Base-by-base conservation (phyloP, 345 rosid species). In the Pelargonium nanum region DNA sequence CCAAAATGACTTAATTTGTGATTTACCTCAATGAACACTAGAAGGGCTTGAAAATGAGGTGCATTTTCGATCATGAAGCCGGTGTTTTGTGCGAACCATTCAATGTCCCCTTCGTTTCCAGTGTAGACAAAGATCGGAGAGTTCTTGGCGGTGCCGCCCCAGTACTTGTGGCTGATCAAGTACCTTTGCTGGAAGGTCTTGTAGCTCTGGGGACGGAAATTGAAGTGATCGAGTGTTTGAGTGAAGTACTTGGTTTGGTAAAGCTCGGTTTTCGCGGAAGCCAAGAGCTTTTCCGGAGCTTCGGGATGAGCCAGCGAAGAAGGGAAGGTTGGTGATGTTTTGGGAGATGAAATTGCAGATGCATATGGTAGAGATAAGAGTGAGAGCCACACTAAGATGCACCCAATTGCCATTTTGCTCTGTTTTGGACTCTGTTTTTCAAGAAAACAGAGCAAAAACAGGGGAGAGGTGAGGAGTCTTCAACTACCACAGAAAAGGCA, bases 171-270 rank as follows among this genome's bases (percentile, higher is more conserved):
- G 60, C 74, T 80, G 56, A 81, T 55, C 13, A 84, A 54, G 59
- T 84, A 84, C 20, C 80, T 68, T 16, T 81, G 80, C 45, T 82
- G 85, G 40, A 85, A 82, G 0, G 59, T 77, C 50, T 79, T 74
- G 55, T 83, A 85, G 70, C 92, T 77, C 16, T 61, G 65, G 5
- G 80, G 79, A 22, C 26, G 71, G 82, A 68, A 81, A 66, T 69
- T 70, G 74, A 83, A 85, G 77, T 83, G 92, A 55, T 86, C 92
- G 0, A 86, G 82, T 20, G 64, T 69, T 63, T 83, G 89, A 19
- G 88, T 79, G 80, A 67, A 79, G 67, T 72, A 86, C 32, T 60
- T 68, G 8, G 76, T 72, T 61, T 24, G 61, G 72, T 73, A 81
- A 4, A 63, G 62, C 65, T 66, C 56, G 9, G 48, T 7, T 12